Percentiles rank a stretch among this genome's conserved stretches.
These are phyloP conservation scores for Podila clonocystis DNA, from an alignment of 192 early-diverging fungal species.

Conservation along the genomic window DNA sequence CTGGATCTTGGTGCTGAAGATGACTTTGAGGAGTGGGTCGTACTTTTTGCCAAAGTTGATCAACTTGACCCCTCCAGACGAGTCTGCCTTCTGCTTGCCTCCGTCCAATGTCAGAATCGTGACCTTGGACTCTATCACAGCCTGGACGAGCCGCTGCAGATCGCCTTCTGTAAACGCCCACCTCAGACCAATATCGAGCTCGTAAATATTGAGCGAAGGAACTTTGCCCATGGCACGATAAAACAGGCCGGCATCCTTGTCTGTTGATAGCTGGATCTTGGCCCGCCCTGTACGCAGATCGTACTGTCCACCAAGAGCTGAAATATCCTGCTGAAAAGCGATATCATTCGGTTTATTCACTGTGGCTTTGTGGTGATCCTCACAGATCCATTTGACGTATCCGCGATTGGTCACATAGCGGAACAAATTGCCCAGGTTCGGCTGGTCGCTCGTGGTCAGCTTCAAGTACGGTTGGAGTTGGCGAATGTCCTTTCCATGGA, in stretches of 20 bases:
- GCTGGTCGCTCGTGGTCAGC: constrained; percentile 4
- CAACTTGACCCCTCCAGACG: neutral
- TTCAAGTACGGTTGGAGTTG: constrained; percentile 27
- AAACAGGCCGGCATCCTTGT: constrained; percentile 12
- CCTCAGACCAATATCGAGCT: constrained; percentile 15
- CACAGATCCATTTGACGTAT: constrained; percentile 34
- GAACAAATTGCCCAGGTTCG: constrained; percentile 5
- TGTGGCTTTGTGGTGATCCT: constrained; percentile 29
- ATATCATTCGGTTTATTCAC: constrained; percentile 19
- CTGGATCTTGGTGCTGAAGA: constrained; percentile 22
- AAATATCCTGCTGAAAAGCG: constrained; percentile 16
- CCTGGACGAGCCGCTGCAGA: constrained; percentile 17
- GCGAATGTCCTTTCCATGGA: constrained; percentile 28
- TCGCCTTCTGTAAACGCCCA: constrained; percentile 28
- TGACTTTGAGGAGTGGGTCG: constrained; percentile 18
- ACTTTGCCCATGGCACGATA: constrained; percentile 21
- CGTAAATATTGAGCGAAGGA: constrained; percentile 14
- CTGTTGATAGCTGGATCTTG: constrained; percentile 5
- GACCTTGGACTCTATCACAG: constrained; percentile 16
- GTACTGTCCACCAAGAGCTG: constrained; percentile 13
- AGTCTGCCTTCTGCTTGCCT: constrained; percentile 7
- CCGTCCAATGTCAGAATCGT: constrained; percentile 16
- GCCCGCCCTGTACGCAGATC: constrained; percentile 18
- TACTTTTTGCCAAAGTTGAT: constrained; percentile 36
- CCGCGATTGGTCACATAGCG: constrained; percentile 25